Evolutionary conservation across 1,284 basidiomycete genomes (phyloP).

Genomic region (Fistulinella cinereoalba): DNA sequence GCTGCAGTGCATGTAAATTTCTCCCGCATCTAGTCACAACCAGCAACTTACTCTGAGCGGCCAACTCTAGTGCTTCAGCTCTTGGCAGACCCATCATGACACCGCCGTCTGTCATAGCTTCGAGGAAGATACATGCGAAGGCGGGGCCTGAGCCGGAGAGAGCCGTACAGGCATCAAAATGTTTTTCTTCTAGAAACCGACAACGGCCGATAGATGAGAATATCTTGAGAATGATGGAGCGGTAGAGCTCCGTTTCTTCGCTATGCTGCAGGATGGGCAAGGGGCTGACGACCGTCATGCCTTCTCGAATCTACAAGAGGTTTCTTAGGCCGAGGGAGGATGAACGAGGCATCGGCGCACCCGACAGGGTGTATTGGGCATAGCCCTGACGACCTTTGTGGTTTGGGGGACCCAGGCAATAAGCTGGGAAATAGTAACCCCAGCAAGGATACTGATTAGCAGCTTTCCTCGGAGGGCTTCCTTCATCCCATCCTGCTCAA

Average conservation of each 20-base stretch:
- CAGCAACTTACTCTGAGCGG: conserved; percentile 85
- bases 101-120: conserved; percentile 98
- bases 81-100: conserved; percentile 99
- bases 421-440: conserved; percentile 87
- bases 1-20: conserved; percentile 47
- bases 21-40: background rate
- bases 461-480: conserved; percentile 89
- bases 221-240: conserved; percentile 83
- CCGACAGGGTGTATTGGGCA: conserved; percentile 99
- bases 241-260: conserved; percentile 54
- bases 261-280: conserved; percentile 51
- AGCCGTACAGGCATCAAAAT: conserved; percentile 98
- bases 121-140: conserved; percentile 94
- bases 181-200: conserved; percentile 92
- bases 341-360: conserved; percentile 42
- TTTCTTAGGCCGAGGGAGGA: conserved; percentile 2
- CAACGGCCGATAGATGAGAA: conserved; percentile 95
- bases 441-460: conserved; percentile 94
- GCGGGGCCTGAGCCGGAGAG: conserved; percentile 96
- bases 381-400: conserved; percentile 91
- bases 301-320: conserved; percentile 85
- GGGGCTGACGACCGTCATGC: conserved; percentile 90
- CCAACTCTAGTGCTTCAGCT: conserved; percentile 90
- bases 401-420: conserved; percentile 67
- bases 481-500: conserved; percentile 77